Conservation (phyloP, 2,329 filamentous ascomycete species). For the Teratosphaeria gauchensis region DNA sequence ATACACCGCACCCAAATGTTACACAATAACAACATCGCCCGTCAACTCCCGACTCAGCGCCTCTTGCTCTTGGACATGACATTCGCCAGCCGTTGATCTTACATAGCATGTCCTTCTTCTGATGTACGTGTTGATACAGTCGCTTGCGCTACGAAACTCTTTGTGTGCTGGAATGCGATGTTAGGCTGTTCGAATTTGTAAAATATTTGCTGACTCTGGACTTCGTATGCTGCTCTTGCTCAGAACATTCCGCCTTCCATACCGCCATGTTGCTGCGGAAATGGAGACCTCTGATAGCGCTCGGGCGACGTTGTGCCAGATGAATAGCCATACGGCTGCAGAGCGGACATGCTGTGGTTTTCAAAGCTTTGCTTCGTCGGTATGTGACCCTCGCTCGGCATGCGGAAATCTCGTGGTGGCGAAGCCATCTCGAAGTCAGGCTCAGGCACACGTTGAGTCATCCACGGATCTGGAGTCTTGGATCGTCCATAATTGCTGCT, state of each 20-base stretch:
- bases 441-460: constrained; percentile 1
- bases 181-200: neutral
- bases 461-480: constrained; percentile 15
- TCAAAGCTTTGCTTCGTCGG: constrained; percentile 5
- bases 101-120: neutral
- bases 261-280: constrained; percentile 1
- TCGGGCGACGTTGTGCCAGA: constrained; percentile 2
- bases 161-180: neutral
- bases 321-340: constrained; percentile 7
- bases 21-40: neutral
- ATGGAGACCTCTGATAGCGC: constrained; percentile 3
- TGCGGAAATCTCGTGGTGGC: neutral
- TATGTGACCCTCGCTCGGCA: neutral
- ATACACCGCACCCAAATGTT: neutral
- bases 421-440: constrained; percentile 5
- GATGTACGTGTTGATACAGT: neutral
- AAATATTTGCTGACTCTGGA: neutral
- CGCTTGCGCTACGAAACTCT: neutral
- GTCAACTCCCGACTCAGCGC: neutral
- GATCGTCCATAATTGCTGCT: constrained; percentile 8
- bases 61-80: neutral
- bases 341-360: constrained; percentile 8
- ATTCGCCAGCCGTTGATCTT: neutral
- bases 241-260: constrained; percentile 10
- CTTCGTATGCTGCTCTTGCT: neutral